Percentiles rank a stretch among this genome's conserved stretches.
Conservation (phyloP, 169 alveolate species). For the Plasmodium gaboni region DNA sequence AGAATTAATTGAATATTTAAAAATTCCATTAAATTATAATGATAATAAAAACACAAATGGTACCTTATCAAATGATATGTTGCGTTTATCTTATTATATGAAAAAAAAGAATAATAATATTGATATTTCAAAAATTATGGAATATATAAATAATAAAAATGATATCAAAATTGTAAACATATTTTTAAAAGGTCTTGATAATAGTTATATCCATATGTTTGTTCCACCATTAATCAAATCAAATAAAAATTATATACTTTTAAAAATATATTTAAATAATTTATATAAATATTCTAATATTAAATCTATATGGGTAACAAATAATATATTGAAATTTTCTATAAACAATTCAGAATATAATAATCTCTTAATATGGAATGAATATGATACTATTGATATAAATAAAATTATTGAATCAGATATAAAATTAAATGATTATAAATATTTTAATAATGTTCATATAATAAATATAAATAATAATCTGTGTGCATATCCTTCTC, state of each 20-base stretch:
- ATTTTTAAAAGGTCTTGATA: constrained; percentile 13
- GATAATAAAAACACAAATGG: background rate
- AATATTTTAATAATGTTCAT: constrained; percentile 18
- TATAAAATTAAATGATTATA: background rate
- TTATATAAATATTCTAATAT: constrained; percentile 47
- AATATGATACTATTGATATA: constrained; percentile 14
- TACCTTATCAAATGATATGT: background rate
- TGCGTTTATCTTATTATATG: background rate
- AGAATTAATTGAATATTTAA: constrained; percentile 4
- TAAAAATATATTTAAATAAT: constrained; percentile 34
- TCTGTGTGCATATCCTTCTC: background rate
- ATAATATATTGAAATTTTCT: constrained; percentile 23
- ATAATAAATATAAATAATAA: constrained; percentile 38
- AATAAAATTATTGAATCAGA: background rate
- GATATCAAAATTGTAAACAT: constrained; percentile 16
- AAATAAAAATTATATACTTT: background rate
- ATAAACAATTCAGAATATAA: constrained; percentile 15
- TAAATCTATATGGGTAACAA: constrained; percentile 2
- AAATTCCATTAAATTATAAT: constrained; percentile 9
- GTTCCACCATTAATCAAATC: constrained; percentile 36
- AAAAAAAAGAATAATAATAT: background rate
- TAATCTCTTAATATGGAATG: constrained; percentile 25
- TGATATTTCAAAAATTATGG: background rate
- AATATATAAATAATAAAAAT: constrained; percentile 8
- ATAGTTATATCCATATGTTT: constrained; percentile 17